These are phyloP conservation scores for Haberlea rhodopensis DNA, from an alignment of 257 asterid genomes.

Conservation along the genomic window DNA sequence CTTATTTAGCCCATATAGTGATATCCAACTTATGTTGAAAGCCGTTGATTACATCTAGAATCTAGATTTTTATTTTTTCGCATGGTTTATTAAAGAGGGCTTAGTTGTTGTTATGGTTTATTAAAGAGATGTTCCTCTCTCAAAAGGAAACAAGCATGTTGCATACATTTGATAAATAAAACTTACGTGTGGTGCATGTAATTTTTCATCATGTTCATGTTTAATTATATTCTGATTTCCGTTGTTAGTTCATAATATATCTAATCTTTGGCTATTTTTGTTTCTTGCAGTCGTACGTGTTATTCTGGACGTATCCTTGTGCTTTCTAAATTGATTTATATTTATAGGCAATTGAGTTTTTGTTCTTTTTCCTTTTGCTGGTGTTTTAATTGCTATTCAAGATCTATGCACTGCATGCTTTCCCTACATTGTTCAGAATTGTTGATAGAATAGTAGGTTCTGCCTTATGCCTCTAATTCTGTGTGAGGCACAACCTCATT, in stretches of 20 bases:
- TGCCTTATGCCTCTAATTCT: neutral
- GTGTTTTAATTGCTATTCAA: neutral
- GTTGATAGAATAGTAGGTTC: too few species aligned
- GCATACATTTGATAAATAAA: neutral
- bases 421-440: neutral
- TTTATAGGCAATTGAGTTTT: neutral
- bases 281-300: neutral
- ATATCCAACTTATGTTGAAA: neutral
- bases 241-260: slow-evolving; percentile 9
- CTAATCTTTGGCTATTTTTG: neutral
- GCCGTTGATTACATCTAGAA: neutral
- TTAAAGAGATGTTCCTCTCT: neutral
- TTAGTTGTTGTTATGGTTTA: too few species aligned
- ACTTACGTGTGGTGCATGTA: too few species aligned
- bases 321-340: neutral
- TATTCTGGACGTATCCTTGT: neutral
- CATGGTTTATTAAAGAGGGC: too few species aligned
- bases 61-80: neutral
- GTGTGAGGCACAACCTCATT: neutral
- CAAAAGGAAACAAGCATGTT: neutral
- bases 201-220: neutral
- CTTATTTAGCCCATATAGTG: neutral
- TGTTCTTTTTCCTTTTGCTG: neutral
- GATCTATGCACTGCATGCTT: neutral
- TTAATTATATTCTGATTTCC: neutral